phyloP scores from a whole-genome alignment of 148 eudicot species.

The Pouteria glomerata region DNA sequence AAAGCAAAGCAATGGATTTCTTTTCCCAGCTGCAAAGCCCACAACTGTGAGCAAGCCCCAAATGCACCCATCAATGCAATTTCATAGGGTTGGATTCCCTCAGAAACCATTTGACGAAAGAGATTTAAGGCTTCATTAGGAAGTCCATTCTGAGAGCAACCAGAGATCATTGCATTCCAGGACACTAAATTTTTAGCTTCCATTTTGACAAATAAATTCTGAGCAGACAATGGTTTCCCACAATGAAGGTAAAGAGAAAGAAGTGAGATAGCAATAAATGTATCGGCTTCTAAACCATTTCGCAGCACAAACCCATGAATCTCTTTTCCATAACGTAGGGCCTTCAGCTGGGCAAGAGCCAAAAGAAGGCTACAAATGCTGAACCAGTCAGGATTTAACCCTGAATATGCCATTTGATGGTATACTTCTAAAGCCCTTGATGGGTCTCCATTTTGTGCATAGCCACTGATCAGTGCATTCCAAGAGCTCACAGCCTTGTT shows the following conservation, averaged over 20 bases:
- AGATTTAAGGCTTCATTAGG: constrained; percentile 41
- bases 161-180: constrained; percentile 70
- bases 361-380: constrained; percentile 44
- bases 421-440: constrained; percentile 36
- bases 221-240: constrained; percentile 29
- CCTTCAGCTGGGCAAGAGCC: constrained; percentile 39
- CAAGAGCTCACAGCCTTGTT: constrained; percentile 47
- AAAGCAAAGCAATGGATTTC: constrained; percentile 59
- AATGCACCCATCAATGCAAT: constrained; percentile 41
- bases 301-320: constrained; percentile 58
- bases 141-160: constrained; percentile 41
- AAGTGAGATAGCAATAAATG: constrained; percentile 39
- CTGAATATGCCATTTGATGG: constrained; percentile 34
- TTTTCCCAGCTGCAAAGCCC: constrained; percentile 45
- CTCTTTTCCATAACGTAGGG: constrained; percentile 35
- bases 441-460: constrained; percentile 53
- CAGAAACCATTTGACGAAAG: constrained; percentile 32
- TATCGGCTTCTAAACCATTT: constrained; percentile 39
- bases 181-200: constrained; percentile 32
- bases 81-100: constrained; percentile 30
- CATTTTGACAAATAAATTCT: constrained; percentile 36
- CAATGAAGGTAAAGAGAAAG: constrained; percentile 53
- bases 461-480: constrained; percentile 56
- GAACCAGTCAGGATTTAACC: constrained; percentile 43
- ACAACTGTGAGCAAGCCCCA: constrained; percentile 55